These are phyloP conservation scores for Forsythia viridissima DNA, from an alignment of 257 asterid species.

Conservation along the genomic window DNA sequence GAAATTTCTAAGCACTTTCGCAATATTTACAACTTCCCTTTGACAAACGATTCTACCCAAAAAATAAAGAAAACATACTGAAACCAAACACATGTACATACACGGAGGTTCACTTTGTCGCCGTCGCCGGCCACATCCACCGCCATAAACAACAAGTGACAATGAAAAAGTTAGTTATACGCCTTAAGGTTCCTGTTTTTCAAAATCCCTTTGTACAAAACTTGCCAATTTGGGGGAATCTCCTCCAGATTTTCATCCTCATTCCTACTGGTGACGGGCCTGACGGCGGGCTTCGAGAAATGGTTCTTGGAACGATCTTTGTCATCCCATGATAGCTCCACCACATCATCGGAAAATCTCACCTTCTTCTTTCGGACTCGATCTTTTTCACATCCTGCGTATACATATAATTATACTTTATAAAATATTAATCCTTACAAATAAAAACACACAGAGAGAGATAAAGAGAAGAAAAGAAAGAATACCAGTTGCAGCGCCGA, in stretches of 20 bases:
- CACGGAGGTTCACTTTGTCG: background rate
- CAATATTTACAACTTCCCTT: background rate
- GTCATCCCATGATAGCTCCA: constrained; percentile 6
- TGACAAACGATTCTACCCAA: background rate
- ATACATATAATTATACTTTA: background rate
- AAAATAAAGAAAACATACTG: background rate
- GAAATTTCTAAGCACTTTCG: background rate
- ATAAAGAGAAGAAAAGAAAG: background rate
- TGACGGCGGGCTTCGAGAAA: background rate
- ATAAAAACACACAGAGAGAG: background rate
- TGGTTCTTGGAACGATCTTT: constrained; percentile 8
- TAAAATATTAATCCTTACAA: background rate
- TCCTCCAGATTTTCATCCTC: constrained; percentile 45
- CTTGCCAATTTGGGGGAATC: constrained; percentile 78
- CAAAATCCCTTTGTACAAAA: constrained; percentile 69
- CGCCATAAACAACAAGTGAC: background rate
- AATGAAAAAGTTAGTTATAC: constrained; percentile 7
- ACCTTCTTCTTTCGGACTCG: constrained; percentile 55
- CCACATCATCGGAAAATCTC: constrained; percentile 42
- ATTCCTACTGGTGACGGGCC: background rate
- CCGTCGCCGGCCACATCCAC: background rate
- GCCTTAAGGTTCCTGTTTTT: constrained; percentile 43
- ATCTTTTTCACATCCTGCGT: constrained; percentile 32
- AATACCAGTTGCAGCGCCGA: constrained; percentile 39
- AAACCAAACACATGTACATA: background rate